Conservation (phyloP, 2,329 filamentous ascomycete species). For the Talaromyces amestolkiae region DNA sequence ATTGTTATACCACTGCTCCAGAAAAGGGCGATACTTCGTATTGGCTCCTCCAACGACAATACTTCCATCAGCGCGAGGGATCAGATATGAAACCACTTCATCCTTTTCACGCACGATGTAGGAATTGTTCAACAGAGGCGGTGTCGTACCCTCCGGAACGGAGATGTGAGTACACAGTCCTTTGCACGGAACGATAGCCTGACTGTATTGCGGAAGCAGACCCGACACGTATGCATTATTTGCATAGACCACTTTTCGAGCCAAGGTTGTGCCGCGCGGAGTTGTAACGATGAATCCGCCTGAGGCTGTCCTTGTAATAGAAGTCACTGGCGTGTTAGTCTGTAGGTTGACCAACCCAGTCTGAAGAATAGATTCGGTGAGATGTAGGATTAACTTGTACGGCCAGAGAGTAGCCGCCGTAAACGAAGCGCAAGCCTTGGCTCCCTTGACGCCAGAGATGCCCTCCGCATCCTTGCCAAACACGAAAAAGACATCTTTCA, state of each 20-base stretch:
- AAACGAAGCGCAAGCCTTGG: conserved; percentile 34
- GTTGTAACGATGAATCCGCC: conserved; percentile 64
- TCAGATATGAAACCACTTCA: conserved; percentile 66
- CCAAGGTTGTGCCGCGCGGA: conserved; percentile 61
- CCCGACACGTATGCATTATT: conserved; percentile 83
- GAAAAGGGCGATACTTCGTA: conserved; percentile 38
- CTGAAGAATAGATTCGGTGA: conserved; percentile 57
- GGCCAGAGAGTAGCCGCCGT: conserved; percentile 50
- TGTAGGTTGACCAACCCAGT: conserved; percentile 50
- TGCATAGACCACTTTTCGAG: conserved; percentile 68
- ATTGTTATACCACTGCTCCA: conserved; percentile 47
- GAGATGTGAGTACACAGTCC: conserved; percentile 49
- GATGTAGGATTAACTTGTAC: conserved; percentile 75
- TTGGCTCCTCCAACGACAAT: conserved; percentile 64
- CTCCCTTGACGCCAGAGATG: conserved; percentile 40
- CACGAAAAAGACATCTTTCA: conserved; percentile 29
- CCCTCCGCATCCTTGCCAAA: conserved; percentile 27
- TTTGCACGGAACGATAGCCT: conserved; percentile 72
- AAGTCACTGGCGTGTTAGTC: conserved; percentile 49
- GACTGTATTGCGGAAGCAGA: conserved; percentile 66
- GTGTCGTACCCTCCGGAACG: conserved; percentile 24
- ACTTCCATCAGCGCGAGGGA: conserved; percentile 53
- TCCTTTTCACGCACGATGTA: conserved; percentile 61
- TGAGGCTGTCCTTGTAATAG: conserved; percentile 26
- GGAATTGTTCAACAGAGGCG: conserved; percentile 43